Percentiles rank a stretch among this genome's conserved stretches.
Evolutionary conservation across 2,329 filamentous ascomycete species (phyloP).

Genomic region (Cladosporium velox): DNA sequence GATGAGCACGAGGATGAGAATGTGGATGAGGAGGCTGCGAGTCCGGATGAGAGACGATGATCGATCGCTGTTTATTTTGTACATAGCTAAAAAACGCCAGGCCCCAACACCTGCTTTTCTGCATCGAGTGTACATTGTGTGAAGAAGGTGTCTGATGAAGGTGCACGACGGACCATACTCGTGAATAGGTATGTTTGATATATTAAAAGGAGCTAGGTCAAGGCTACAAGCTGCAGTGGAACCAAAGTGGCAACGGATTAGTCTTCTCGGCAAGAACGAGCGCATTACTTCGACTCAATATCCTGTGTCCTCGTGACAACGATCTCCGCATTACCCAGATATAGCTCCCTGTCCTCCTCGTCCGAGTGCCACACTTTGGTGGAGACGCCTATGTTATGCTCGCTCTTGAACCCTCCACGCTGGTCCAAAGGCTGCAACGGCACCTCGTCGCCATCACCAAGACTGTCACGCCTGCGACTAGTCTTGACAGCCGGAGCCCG

Average conservation of each 20-base stretch:
- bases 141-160: too few species aligned
- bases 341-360: background rate
- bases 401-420: background rate
- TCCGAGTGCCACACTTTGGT: background rate
- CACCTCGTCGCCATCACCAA: background rate
- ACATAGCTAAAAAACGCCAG: background rate
- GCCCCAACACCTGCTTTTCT: too few species aligned
- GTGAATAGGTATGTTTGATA: too few species aligned
- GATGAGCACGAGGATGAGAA: constrained; percentile 39
- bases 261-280: background rate
- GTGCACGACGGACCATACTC: too few species aligned
- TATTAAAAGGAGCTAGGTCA: background rate
- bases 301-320: background rate
- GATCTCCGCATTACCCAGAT: background rate
- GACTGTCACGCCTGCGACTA: background rate
- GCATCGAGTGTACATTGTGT: too few species aligned
- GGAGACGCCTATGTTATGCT: background rate
- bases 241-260: background rate
- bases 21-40: constrained; percentile 33
- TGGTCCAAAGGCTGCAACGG: background rate
- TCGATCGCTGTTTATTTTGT: background rate
- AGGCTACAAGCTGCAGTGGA: background rate
- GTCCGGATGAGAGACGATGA: constrained; percentile 7
- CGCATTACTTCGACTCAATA: background rate
- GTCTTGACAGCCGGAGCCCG: background rate